These are phyloP conservation scores for Berberis vulgaris DNA, from an alignment of 164 flowering plant species.

Conservation along the genomic window DNA sequence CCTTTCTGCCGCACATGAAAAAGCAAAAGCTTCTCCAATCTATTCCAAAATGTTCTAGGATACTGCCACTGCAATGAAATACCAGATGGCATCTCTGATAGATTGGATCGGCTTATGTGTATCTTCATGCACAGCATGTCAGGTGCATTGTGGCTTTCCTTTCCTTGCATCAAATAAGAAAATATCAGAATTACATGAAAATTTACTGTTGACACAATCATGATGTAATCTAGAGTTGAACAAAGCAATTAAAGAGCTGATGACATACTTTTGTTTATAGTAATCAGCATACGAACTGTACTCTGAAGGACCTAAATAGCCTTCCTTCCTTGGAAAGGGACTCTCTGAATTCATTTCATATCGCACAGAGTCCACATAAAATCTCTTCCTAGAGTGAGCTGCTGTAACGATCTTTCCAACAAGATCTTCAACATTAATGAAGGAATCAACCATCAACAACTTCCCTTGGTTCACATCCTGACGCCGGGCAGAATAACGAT, in stretches of 20 bases:
- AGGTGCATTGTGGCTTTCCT: slow-evolving; percentile 33
- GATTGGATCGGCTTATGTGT: slow-evolving; percentile 19
- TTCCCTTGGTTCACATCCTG: slow-evolving; percentile 31
- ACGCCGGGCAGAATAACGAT: slow-evolving; percentile 1
- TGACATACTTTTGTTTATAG: slow-evolving; percentile 76
- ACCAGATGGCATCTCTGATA: slow-evolving; percentile 20
- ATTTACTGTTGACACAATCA: neutral
- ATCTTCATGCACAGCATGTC: slow-evolving; percentile 41
- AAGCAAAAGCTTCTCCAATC: slow-evolving; percentile 33
- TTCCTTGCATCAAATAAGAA: slow-evolving; percentile 19
- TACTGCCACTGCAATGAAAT: slow-evolving; percentile 15
- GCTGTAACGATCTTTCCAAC: slow-evolving; percentile 92
- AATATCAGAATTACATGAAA: slow-evolving; percentile 9
- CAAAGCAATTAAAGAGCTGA: neutral
- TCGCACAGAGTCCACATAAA: slow-evolving; percentile 87
- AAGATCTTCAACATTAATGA: slow-evolving; percentile 41
- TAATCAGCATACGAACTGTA: slow-evolving; percentile 96
- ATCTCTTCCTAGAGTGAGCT: slow-evolving; percentile 98
- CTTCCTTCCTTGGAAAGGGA: slow-evolving; percentile 97
- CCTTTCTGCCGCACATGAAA: slow-evolving; percentile 38
- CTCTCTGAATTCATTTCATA: slow-evolving; percentile 88
- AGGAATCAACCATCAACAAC: slow-evolving; percentile 75
- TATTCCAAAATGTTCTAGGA: slow-evolving; percentile 20
- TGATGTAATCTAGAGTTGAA: neutral
- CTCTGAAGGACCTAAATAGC: slow-evolving; percentile 94